Evolutionary conservation across 208 protist species (phyloP).

Genomic region (Entamoeba nuttalli): DNA sequence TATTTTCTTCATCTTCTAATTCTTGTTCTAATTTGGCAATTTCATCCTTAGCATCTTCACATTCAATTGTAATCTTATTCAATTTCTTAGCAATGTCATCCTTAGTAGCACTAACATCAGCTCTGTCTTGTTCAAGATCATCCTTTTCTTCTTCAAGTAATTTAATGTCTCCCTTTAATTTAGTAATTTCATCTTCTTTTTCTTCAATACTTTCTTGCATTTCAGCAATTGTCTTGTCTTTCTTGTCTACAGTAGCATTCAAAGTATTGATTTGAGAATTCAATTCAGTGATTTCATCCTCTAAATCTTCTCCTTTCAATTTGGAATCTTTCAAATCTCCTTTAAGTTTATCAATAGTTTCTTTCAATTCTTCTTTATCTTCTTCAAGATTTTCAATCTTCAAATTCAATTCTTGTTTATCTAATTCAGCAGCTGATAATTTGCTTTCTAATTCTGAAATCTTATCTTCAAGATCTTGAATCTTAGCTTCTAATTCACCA

Average conservation of each 20-base stretch:
- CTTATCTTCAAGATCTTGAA: constrained; percentile 34
- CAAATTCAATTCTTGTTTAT: constrained; percentile 40
- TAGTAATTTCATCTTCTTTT: neutral
- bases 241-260: neutral
- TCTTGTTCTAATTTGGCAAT: neutral
- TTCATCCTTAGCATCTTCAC: neutral
- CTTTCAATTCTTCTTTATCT: constrained; percentile 17
- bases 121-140: neutral
- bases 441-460: constrained; percentile 21
- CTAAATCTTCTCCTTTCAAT: neutral
- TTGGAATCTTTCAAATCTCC: neutral
- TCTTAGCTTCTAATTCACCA: constrained; percentile 27
- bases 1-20: neutral
- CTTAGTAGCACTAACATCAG: neutral
- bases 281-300: neutral
- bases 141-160: neutral
- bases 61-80: neutral
- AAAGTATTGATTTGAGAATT: neutral
- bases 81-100: neutral
- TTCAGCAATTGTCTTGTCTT: constrained; percentile 6
- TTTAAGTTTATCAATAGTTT: neutral
- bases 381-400: constrained; percentile 15
- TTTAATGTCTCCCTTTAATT: neutral
- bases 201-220: neutral
- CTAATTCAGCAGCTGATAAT: constrained; percentile 17